Percentiles rank a stretch among this genome's conserved stretches.
Evolutionary conservation across 345 rosid genomes (phyloP).

Genomic region (Zanthoxylum bungeanum): DNA sequence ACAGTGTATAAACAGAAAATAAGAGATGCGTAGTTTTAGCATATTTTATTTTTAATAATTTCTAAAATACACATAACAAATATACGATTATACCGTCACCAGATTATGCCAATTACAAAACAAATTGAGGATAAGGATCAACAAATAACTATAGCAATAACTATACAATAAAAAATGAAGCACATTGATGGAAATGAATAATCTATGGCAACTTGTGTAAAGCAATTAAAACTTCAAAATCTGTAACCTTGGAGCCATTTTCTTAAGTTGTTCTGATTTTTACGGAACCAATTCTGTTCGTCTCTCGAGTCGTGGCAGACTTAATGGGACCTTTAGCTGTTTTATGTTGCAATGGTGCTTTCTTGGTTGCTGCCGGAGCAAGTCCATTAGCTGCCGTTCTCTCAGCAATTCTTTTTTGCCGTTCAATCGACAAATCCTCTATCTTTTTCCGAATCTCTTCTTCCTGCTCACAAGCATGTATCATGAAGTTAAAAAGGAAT

Average conservation of each 20-base stretch:
- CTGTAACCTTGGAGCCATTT: not conserved
- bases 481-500: not conserved
- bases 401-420: conserved; percentile 84
- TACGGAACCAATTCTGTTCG: conserved; percentile 27
- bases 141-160: conserved; percentile 4
- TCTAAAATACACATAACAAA: not conserved
- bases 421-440: conserved; percentile 57
- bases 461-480: conserved; percentile 47
- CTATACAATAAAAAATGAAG: conserved; percentile 17
- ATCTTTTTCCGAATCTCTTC: conserved; percentile 70
- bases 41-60: not conserved
- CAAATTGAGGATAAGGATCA: conserved; percentile 5
- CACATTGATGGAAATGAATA: not conserved
- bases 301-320: conserved; percentile 18
- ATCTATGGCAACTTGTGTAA: not conserved
- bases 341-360: conserved; percentile 35
- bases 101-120: not conserved
- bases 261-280: conserved; percentile 35
- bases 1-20: no score
- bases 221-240: no score
- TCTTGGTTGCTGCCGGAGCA: conserved; percentile 38
- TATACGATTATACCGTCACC: not conserved
- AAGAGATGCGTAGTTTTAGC: no score
- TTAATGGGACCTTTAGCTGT: conserved; percentile 26
- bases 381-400: conserved; percentile 57